Base-by-base conservation (phyloP, 2,329 filamentous ascomycete genomes). In the Pseudogymnoascus sp. region DNA sequence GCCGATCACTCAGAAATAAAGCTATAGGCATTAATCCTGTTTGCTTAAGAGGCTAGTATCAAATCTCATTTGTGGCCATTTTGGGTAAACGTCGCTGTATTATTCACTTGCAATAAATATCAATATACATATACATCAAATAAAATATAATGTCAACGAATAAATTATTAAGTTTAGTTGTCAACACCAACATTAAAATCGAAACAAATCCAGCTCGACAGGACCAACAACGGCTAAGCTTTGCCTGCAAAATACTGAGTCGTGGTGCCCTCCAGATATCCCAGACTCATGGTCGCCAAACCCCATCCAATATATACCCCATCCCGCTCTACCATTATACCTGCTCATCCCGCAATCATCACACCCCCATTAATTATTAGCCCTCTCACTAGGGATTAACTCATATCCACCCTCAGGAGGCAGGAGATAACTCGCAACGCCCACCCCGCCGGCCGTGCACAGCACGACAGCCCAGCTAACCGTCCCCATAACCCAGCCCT, bases 361-460 rank as follows among this genome's bases (percentile, higher is more conserved):
- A 38, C 33, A 26, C 8, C 16, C n/a, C 8, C 11, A 38, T 44
- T 61, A 38, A 26, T 61, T 26, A 44, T 38, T 24, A 24, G 59
- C 33, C 59, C 50, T 56, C 71, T 74, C 66, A 65, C 72, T 73
- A 72, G 79, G 85, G 72, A 86, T 91, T 66, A 90, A 83, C 73
- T 96, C 90, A 77, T 96, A 97, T 63, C 91, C 93, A 70, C 89
- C 90, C 73, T 97, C 93, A 0, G 86, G 82, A 0, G 91, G 88
- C 47, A 96, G 78, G 21, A 89, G 75, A 64, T 86, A 84, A 4
- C 87, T 88, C 1, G 90, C 89, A 10, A 85, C 76, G 0, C 82
- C 78, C 62, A 97, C 78, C 11, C 83, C 85, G 13, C 79, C 76
- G 0, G 82, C 85, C 11, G 79, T 76, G 8, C 85, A 64, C 2